Evolutionary conservation across 371 early-diverging fungal genomes (phyloP).

Genomic region (Entomophthora muscae): DNA sequence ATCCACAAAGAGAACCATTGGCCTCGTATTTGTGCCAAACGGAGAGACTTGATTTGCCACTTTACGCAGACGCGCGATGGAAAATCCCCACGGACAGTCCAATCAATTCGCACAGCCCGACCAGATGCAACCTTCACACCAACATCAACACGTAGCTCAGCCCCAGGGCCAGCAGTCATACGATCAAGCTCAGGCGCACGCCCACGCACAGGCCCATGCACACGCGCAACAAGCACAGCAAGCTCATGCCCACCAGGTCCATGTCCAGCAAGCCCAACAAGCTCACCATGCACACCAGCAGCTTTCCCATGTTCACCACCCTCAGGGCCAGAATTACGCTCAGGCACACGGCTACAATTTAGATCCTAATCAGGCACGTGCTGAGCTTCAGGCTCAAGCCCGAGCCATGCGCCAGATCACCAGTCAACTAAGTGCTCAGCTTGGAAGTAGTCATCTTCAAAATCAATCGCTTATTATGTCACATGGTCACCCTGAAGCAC

Average conservation of each 20-base stretch:
- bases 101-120: not conserved
- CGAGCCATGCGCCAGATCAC: conserved; percentile 5
- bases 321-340: not conserved
- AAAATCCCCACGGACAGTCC: not conserved
- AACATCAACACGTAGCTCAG: not conserved
- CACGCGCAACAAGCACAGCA: not conserved
- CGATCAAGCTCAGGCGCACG: not conserved
- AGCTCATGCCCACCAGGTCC: not conserved
- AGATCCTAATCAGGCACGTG: not conserved
- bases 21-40: not conserved
- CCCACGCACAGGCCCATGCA: conserved; percentile 8
- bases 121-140: not conserved
- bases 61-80: conserved; percentile 1
- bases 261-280: not conserved
- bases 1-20: not conserved
- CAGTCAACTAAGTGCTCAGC: not conserved
- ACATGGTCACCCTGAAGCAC: not conserved
- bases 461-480: not conserved
- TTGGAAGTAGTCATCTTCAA: not conserved
- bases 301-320: not conserved
- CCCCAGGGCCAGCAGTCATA: not conserved
- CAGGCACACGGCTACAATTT: not conserved
- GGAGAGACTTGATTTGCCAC: not conserved
- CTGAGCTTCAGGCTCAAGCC: conserved; percentile 3
- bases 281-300: not conserved